Conservation (phyloP, 176 grass and related monocot species). For the Cenchrus purpureus region DNA sequence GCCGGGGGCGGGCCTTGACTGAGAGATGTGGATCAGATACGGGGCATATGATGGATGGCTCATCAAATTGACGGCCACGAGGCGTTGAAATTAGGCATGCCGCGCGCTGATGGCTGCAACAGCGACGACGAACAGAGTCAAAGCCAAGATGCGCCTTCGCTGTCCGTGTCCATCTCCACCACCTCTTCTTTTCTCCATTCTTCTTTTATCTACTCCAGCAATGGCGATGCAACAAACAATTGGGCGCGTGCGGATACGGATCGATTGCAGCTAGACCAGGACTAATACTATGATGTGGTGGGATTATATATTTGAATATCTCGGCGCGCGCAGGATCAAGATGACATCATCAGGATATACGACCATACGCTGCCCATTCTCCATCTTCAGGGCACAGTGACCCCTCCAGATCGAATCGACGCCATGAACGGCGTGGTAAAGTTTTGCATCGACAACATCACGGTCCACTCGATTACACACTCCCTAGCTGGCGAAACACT, state of each 20-base stretch:
- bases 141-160: slow-evolving; percentile 35
- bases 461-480: not conserved
- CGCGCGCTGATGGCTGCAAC: not conserved
- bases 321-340: not conserved
- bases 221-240: slow-evolving; percentile 30
- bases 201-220: not conserved
- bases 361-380: not conserved
- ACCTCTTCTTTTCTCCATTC: not conserved
- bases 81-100: slow-evolving; percentile 25
- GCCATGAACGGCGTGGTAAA: not conserved
- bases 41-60: not conserved
- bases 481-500: not conserved
- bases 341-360: not conserved
- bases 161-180: slow-evolving; percentile 16
- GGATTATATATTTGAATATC: too few relatives aligned
- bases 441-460: not conserved
- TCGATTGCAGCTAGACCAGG: not conserved
- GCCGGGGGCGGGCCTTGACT: not conserved
- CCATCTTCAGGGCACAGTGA: not conserved
- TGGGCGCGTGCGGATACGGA: slow-evolving; percentile 14
- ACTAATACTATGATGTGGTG: too few relatives aligned
- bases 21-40: not conserved
- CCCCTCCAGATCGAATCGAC: not conserved
- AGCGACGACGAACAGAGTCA: slow-evolving; percentile 24
- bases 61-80: slow-evolving; percentile 14